Conservation (phyloP, 1,139 yeast species). For the Suhomyces wounanorum region DNA sequence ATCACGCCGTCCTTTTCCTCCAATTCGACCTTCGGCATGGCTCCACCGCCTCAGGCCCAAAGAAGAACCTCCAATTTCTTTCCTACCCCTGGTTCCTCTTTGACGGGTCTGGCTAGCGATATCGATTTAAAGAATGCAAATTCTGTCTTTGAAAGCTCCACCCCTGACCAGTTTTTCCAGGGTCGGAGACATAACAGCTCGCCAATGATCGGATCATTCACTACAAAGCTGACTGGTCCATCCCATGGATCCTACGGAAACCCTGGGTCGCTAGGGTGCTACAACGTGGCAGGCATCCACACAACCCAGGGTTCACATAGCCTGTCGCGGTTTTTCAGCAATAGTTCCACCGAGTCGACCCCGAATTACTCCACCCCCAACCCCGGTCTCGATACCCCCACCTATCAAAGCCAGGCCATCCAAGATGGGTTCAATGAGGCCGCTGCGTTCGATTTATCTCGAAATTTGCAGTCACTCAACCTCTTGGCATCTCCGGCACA, state of each 20-base stretch:
- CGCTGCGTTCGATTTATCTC: constrained; percentile 8
- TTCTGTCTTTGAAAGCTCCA: constrained; percentile 1
- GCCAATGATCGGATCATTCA: constrained; percentile 16
- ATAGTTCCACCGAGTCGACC: constrained; percentile 5
- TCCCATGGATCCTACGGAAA: background rate
- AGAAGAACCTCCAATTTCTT: constrained; percentile 22
- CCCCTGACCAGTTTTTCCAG: constrained; percentile 4
- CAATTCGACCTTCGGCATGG: constrained; percentile 8
- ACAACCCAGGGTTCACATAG: background rate
- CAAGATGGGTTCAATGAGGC: constrained; percentile 6
- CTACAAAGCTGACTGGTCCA: background rate
- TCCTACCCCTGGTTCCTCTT: constrained; percentile 12
- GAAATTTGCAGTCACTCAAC: constrained; percentile 7
- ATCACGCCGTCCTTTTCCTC: constrained; percentile 9
- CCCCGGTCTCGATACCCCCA: constrained; percentile 8
- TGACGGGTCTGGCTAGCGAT: constrained; percentile 7
- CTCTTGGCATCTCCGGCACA: constrained; percentile 8
- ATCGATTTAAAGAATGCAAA: constrained; percentile 2
- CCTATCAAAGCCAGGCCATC: background rate
- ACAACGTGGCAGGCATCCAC: background rate
- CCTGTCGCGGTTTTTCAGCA: constrained; percentile 11
- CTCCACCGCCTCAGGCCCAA: constrained; percentile 12
- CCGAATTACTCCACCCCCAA: constrained; percentile 8
- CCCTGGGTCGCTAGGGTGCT: background rate
- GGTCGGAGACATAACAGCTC: constrained; percentile 17